Base-by-base conservation (phyloP, 208 protist species). In the Trypanosoma vivax region DNA sequence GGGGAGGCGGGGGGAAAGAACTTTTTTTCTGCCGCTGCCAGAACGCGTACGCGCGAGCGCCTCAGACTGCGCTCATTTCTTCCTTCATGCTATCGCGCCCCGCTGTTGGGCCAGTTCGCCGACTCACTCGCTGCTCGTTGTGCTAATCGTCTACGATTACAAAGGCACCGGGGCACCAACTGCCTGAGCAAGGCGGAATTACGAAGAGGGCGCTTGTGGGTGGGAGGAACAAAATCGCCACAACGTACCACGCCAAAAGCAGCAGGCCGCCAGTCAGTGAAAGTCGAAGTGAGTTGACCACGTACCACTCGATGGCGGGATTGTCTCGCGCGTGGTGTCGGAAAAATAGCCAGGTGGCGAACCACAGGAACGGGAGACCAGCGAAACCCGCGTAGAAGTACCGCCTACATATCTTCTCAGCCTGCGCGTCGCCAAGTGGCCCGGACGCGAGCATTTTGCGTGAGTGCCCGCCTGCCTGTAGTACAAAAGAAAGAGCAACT, bases 361-460 rank as follows among this genome's bases (percentile, higher is more conserved):
- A 58, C 73, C 67, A 76, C 11, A 81, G 42, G 52, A 50, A 72
- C 25, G 73, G 73, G 5, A 81, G 57, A 37, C 62, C 65, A 10
- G 60, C 34, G 38, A 76, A 81, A n/a, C 73, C 73, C 11, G 27
- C 47, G 46, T 34, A 51, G 28, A 73, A 76, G 48, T 81, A 81
- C 50, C 33, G 38, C 9, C 37, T 37, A 45, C 63, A 73, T 13
- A 76, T 13, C 31, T 46, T 43, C 52, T 76, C 73, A 10, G 68
- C 68, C 19, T 57, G 35, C 5, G 30, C 31, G 1, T 55, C 13
- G 5, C 33, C 65, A 16, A 81, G 49, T 1, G 59, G 58, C 34
- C 51, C 46, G 16, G 47, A 35, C 11, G 63, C 60, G 25, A 77
- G 34, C 70, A 77, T 77, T 2, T 30, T 18, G 9, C 27, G 11